Conservation (phyloP, 306 rosid species). For the Purshia tridentata region DNA sequence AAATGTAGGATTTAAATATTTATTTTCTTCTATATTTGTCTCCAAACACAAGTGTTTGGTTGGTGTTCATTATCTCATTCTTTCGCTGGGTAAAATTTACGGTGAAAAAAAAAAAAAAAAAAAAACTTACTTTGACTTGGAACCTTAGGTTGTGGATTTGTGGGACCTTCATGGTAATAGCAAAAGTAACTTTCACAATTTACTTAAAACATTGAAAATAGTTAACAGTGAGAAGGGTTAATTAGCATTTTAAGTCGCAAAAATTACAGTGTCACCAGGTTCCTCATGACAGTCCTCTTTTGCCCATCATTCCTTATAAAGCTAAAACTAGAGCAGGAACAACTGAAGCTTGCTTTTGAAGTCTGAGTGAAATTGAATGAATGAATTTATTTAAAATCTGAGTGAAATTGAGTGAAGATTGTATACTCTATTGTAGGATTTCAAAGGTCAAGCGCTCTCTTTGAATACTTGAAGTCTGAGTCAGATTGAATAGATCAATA, state of each 20-base stretch:
- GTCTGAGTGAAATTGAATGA: not conserved
- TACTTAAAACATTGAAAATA: not conserved
- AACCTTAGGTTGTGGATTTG: conserved; percentile 8
- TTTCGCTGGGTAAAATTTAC: not conserved
- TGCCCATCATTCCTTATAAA: not conserved
- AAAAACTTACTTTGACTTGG: not conserved
- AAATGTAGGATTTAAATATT: too few relatives aligned
- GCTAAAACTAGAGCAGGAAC: not conserved
- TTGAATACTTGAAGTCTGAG: not conserved
- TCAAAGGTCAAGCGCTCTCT: not conserved
- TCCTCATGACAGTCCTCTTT: not conserved
- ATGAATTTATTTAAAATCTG: not conserved
- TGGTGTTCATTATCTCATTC: not conserved
- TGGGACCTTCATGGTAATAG: conserved; percentile 12
- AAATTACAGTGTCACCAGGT: not conserved
- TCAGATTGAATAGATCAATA: not conserved
- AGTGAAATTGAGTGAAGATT: too few relatives aligned
- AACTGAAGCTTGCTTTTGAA: not conserved
- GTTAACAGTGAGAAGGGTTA: too few relatives aligned
- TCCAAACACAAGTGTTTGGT: conserved; percentile 3
- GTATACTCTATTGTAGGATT: not conserved
- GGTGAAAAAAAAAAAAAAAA: not conserved
- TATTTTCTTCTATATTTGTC: not conserved
- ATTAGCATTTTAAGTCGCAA: too few relatives aligned
- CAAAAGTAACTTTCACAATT: not conserved